These are phyloP conservation scores for Pestalotiopsis sp. DNA, from an alignment of 2,329 filamentous ascomycete genomes.

Conservation along the genomic window DNA sequence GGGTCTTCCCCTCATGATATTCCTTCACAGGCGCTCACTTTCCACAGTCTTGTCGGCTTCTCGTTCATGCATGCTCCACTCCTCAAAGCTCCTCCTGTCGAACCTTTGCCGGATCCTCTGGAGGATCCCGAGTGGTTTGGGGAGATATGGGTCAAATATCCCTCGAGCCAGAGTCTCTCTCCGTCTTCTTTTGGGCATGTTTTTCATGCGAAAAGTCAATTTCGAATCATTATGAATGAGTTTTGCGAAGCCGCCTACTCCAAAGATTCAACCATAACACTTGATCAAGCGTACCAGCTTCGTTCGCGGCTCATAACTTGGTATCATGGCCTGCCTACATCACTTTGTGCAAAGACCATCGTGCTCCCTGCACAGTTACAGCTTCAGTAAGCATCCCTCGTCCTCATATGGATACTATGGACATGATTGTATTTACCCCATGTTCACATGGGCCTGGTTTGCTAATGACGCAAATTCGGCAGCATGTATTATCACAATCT, in stretches of 20 bases:
- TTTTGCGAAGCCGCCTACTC: conserved; percentile 22
- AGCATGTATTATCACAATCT: conserved; percentile 28
- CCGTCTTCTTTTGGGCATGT: conserved; percentile 26
- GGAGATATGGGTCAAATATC: conserved; percentile 33
- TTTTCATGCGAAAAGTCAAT: conserved; percentile 30
- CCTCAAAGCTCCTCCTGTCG: conserved; percentile 23
- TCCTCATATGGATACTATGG: conserved; percentile 15
- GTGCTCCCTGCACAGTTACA: conserved; percentile 33
- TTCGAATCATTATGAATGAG: conserved; percentile 30
- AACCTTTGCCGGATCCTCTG: conserved; percentile 28
- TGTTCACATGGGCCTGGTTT: background rate
- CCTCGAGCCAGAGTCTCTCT: conserved; percentile 22
- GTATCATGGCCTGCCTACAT: conserved; percentile 26
- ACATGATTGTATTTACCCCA: background rate
- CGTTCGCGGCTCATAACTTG: background rate
- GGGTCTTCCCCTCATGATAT: background rate
- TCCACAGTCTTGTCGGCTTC: conserved; percentile 13
- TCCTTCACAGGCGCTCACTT: background rate
- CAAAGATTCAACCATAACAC: background rate
- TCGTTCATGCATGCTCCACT: conserved; percentile 28
- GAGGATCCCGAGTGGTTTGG: conserved; percentile 31
- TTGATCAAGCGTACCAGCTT: background rate
- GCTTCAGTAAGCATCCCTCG: conserved; percentile 23
- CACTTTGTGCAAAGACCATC: conserved; percentile 27
- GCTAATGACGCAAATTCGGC: background rate